Evolutionary conservation across 495 filamentous ascomycete genomes (phyloP).

Genomic region (Talaromyces liani): DNA sequence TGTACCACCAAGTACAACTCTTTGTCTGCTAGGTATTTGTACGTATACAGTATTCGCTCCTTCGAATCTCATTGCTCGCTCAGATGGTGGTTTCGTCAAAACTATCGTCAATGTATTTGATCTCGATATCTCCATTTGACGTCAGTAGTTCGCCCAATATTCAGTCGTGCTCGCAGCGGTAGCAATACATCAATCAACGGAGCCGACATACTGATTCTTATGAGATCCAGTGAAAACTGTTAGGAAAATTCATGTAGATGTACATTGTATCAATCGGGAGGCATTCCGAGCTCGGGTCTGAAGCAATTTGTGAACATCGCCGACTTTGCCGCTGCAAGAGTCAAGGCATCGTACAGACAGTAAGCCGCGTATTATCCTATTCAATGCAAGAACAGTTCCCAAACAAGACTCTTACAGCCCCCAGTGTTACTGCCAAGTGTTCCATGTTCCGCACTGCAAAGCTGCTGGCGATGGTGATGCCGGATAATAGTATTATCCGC

Average conservation of each 20-base stretch:
- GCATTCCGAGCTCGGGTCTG: background rate
- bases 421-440: background rate
- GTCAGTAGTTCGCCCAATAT: background rate
- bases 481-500: conserved; percentile 11
- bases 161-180: background rate
- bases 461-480: background rate
- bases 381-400: background rate
- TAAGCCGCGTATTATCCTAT: background rate
- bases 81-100: background rate
- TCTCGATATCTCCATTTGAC: background rate
- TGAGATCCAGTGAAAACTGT: background rate
- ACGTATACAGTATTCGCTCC: background rate
- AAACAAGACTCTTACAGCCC: background rate
- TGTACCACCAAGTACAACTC: background rate
- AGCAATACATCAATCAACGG: background rate
- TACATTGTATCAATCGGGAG: background rate
- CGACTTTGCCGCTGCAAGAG: background rate
- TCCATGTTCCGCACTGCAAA: background rate
- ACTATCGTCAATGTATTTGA: background rate
- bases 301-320: background rate
- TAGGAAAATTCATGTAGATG: background rate
- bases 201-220: background rate
- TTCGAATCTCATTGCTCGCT: background rate
- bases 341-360: background rate
- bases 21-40: background rate